Base-by-base conservation (phyloP, 2,329 filamentous ascomycete genomes). In the Tetracladium maxilliforme region DNA sequence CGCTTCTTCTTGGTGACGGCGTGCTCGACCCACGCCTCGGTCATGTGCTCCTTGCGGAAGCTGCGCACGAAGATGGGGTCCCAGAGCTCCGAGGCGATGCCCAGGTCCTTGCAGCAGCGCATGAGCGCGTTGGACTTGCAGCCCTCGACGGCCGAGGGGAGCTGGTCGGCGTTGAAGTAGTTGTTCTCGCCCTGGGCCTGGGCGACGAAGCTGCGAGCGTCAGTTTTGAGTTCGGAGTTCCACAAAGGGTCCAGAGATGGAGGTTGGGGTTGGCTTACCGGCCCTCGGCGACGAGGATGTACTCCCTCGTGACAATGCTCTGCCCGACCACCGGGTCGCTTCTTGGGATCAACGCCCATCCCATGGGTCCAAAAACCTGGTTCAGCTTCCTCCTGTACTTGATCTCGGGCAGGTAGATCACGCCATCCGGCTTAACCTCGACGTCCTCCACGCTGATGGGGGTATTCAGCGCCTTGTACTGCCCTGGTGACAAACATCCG, bases 71-170 rank as follows among this genome's bases (percentile, higher is more conserved):
- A 98, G 28, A 80, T 62, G 18, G 90, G 90, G 55, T 98, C 90
- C 90, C 90, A 98, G 12, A 98, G 66, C 54, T 98, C 90, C 35
- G 78, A 86, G 2, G 83, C 90, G 36, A 98, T 79, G 18, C 90
- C 90, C 16, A 98, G 58, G 50, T 98, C 90, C 58, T 98, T 98
- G 62, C 90, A 95, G 65, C 87, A 95, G 30, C 90, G 80, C 74
- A 95, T 92, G 37, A 98, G 64, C 9, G 90, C 90, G 47, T 98
- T 98, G 34, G 84, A 93, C 55, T 94, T 94, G 64, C 84, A 92
- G 26, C 90, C 90, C 54, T 98, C 90, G 31, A 86, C 86, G 7
- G 90, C 86, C 2, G 86, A 93, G 14, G 90, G 84, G 34, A 98
- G 84, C 28, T 79, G 78, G 39, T 94, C 86, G 17, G 82, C 68